A percentile compares a stretch with the other conserved stretches of the same genome.
phyloP scores from a whole-genome alignment of 495 filamentous ascomycete species.

The Collariella sp. region DNA sequence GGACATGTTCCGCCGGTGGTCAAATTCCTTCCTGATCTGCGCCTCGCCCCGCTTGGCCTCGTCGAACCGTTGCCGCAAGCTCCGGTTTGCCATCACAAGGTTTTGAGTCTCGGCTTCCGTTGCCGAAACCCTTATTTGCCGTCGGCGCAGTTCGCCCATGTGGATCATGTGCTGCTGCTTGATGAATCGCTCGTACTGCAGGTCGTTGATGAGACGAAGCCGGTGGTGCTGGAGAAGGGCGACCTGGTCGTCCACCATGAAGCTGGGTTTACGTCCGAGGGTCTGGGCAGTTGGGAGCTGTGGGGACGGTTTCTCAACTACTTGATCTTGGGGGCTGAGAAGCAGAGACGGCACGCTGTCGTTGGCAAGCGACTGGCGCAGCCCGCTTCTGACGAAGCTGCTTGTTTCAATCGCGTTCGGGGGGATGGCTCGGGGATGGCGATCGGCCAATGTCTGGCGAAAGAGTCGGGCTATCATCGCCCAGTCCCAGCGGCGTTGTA shows the following conservation, averaged over 20 bases:
- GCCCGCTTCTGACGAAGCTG: conserved; percentile 41
- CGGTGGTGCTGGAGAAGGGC: conserved; percentile 56
- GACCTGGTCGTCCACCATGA: conserved; percentile 33
- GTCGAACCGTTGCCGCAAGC: conserved; percentile 56
- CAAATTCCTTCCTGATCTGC: conserved; percentile 55
- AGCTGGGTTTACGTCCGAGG: background rate
- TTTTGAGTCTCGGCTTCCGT: conserved; percentile 70
- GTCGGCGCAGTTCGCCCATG: conserved; percentile 60
- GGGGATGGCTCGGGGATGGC: conserved; percentile 40
- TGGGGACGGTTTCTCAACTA: conserved; percentile 21
- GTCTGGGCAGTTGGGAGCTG: conserved; percentile 18
- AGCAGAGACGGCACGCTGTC: conserved; percentile 44
- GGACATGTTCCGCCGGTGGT: conserved; percentile 52
- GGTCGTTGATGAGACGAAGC: conserved; percentile 59
- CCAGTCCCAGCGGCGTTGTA: conserved; percentile 31
- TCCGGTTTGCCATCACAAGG: conserved; percentile 60
- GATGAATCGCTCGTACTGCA: conserved; percentile 68
- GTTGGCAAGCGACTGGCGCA: conserved; percentile 42
- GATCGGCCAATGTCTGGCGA: conserved; percentile 38
- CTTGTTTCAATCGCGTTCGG: conserved; percentile 48
- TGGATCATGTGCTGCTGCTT: conserved; percentile 67
- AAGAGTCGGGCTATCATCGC: conserved; percentile 49
- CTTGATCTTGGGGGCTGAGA: conserved; percentile 35
- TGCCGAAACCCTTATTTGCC: conserved; percentile 58
- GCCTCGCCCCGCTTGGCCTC: conserved; percentile 56